Evolutionary conservation across 2,329 filamentous ascomycete species (phyloP).

Genomic region (Knufia fluminis): DNA sequence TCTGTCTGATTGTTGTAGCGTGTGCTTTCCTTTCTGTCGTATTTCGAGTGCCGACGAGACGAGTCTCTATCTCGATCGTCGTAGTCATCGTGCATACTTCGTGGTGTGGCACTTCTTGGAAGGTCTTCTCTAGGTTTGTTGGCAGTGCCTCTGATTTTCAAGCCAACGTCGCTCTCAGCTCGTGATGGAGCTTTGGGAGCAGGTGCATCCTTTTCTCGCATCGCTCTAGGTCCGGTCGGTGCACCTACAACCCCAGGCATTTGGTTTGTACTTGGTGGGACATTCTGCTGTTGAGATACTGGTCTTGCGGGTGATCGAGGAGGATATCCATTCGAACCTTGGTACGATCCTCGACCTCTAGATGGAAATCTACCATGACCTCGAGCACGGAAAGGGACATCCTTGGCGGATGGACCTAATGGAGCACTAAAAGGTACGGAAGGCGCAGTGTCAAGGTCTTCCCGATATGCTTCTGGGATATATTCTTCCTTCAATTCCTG

Average conservation of each 20-base stretch:
- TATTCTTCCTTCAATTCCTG: slow-evolving; percentile 15
- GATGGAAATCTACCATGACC: slow-evolving; percentile 37
- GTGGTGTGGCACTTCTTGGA: slow-evolving; percentile 4
- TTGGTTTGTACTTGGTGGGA: slow-evolving; percentile 31
- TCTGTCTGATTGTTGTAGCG: slow-evolving; percentile 23
- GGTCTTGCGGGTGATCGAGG: slow-evolving; percentile 24
- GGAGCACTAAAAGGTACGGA: slow-evolving; percentile 26
- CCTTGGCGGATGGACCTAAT: slow-evolving; percentile 25
- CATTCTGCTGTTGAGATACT: slow-evolving; percentile 20
- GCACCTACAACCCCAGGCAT: slow-evolving; percentile 59
- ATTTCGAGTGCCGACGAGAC: slow-evolving; percentile 10
- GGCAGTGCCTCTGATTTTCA: slow-evolving; percentile 24
- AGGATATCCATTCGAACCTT: slow-evolving; percentile 23
- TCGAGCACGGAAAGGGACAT: slow-evolving; percentile 20
- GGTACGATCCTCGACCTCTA: slow-evolving; percentile 32
- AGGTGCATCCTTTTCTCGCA: slow-evolving; percentile 46
- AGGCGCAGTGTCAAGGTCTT: slow-evolving; percentile 18
- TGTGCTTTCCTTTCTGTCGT: slow-evolving; percentile 31
- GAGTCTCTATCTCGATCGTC: slow-evolving; percentile 21
- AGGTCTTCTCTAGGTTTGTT: slow-evolving; percentile 17
- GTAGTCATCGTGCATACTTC: slow-evolving; percentile 14
- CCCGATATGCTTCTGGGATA: slow-evolving; percentile 21
- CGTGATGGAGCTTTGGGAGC: slow-evolving; percentile 14
- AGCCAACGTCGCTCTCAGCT: slow-evolving; percentile 15
- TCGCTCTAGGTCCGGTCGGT: slow-evolving; percentile 86